Evolutionary conservation across 768 basidiomycete genomes (phyloP), one percentile per base, ranked within the genome.

Genomic region (Fistulinella prunicolor): DNA sequence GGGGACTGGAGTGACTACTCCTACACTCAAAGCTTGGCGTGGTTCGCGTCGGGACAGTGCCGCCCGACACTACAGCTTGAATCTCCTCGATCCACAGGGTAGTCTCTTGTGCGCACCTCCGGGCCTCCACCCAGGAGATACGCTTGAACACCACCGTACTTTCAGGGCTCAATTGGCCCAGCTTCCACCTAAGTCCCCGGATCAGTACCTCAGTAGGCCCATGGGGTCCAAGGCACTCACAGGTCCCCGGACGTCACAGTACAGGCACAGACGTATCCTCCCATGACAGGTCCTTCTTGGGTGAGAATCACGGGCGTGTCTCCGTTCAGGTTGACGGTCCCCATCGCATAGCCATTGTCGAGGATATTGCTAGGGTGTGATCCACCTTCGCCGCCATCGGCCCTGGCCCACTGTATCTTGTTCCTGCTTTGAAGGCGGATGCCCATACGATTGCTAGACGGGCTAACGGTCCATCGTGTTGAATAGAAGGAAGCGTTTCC

Each of bases 311-410:
- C 81, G 0, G 85, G 83, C 0, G 82, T 84, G 57, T 86, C 84
- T 2, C 84, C 84, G 54, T 86, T 86, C 44, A 84, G 48, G 54
- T 85, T 84, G 49, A 85, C 55, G 1, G 75, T 69, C 6, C 81
- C 82, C 20, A 68, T 58, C 0, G 75, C 75, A 53, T 84, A 83
- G 4, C 75, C 79, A 38, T 81, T 82, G 49, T 83, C 80, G 17
- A 83, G 71, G 29, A 85, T 81, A 51, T 86, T 86, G 34, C 78
- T 79, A 0, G 83, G 83, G 56, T 86, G 85, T 14, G 79, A 77
- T 0, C 84, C 85, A 2, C 84, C 85, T 50, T 85, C 77, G 0
- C 83, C 83, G 12, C 85, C 84, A 36, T 69, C 77, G 6, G 49
- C 47, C 29, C 83, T 69, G 0, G 81, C 75, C 80, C 82, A 86